A percentile compares a stretch with the other conserved stretches of the same genome.
phyloP scores from a whole-genome alignment of 192 early-diverging fungal genomes.

The Linnemannia hyalina region DNA sequence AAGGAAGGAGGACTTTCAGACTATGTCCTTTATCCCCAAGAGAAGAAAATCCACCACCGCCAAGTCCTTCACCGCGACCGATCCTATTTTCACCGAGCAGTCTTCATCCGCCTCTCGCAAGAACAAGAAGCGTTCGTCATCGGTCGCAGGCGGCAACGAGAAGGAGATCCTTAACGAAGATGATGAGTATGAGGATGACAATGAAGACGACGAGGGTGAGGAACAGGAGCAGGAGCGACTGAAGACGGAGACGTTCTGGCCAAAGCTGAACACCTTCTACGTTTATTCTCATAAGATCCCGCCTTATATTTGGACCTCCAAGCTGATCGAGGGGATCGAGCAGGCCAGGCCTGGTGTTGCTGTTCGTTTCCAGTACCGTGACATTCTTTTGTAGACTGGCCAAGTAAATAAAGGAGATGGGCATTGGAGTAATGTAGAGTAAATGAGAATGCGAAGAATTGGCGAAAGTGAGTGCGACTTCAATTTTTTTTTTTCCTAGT shows the following conservation, averaged over 20 bases:
- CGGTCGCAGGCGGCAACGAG: background rate
- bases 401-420: no score
- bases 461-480: no score
- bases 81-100: background rate
- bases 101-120: background rate
- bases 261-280: conserved; percentile 24
- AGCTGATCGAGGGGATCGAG: background rate
- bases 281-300: background rate
- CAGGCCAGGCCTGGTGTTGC: conserved; percentile 23
- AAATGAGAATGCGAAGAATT: no score
- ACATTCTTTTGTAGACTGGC: background rate
- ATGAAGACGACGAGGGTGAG: background rate
- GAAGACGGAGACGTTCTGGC: conserved; percentile 24
- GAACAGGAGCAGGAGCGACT: background rate
- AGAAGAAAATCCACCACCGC: background rate
- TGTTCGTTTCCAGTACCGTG: conserved; percentile 2
- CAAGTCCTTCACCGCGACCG: background rate
- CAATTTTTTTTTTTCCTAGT: no score
- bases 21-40: background rate
- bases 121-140: background rate
- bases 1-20: background rate
- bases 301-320: background rate
- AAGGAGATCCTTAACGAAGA: background rate
- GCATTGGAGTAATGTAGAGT: no score
- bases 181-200: background rate